These are phyloP conservation scores for Podospora didyma DNA, from an alignment of 495 filamentous ascomycete genomes.

Conservation along the genomic window DNA sequence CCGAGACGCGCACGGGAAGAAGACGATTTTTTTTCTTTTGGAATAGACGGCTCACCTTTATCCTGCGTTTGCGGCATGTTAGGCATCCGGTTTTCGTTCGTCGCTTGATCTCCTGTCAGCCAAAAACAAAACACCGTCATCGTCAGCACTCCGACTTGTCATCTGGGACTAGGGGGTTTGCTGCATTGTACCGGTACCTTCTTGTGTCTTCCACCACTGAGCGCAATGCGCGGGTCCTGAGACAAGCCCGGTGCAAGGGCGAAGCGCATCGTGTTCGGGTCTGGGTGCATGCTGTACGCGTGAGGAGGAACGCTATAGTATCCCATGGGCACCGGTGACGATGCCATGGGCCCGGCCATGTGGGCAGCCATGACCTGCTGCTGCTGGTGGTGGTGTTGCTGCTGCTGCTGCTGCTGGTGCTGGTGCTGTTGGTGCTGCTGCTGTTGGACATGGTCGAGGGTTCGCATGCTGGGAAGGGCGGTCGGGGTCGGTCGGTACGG, in stretches of 20 bases:
- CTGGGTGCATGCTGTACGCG: conserved; percentile 28
- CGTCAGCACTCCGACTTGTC: conserved; percentile 14
- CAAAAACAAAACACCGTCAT: conserved; percentile 20
- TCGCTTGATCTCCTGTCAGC: conserved; percentile 81
- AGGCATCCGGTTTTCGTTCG: conserved; percentile 96
- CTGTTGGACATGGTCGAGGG: conserved; percentile 46
- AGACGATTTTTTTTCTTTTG: too few relatives aligned
- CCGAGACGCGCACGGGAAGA: too few relatives aligned
- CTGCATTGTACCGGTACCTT: conserved; percentile 51
- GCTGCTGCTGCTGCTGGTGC: conserved; percentile 37
- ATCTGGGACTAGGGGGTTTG: not conserved
- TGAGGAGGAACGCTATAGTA: conserved; percentile 46
- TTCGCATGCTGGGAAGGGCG: conserved; percentile 64
- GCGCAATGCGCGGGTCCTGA: conserved; percentile 57
- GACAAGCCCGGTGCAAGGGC: conserved; percentile 45
- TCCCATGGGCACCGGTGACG: conserved; percentile 25
- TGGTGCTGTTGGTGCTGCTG: conserved; percentile 41
- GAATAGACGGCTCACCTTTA: conserved; percentile 96
- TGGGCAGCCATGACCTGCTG: conserved; percentile 29
- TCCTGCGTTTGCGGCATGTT: conserved; percentile 93
- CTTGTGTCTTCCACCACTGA: conserved; percentile 83
- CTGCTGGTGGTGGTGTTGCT: conserved; percentile 28
- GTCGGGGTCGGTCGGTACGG: conserved; percentile 40
- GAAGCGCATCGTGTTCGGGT: conserved; percentile 49
- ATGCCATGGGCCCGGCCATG: conserved; percentile 32